Evolutionary conservation across 2,329 filamentous ascomycete species (phyloP).

Genomic region (Fusarium hainanense): DNA sequence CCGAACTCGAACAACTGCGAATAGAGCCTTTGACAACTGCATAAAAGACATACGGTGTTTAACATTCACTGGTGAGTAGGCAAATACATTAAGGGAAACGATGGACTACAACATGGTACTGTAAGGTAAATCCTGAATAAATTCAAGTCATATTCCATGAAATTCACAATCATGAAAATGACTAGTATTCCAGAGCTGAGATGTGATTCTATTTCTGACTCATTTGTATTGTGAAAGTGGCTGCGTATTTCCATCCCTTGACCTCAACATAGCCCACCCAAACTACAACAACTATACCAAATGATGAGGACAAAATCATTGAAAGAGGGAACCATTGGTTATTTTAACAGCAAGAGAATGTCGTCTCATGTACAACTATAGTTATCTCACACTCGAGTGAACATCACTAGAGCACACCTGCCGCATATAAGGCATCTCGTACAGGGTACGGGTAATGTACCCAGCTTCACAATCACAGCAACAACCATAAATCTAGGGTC

Average conservation of each 20-base stretch:
- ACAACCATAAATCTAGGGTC: not conserved
- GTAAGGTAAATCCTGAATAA: not conserved
- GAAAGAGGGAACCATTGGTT: not conserved
- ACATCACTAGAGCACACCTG: not conserved
- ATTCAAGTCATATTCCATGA: not conserved
- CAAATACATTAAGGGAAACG: not conserved
- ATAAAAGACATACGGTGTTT: not conserved
- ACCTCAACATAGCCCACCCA: not conserved
- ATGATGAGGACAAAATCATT: not conserved
- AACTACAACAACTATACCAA: not conserved
- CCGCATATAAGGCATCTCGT: not conserved
- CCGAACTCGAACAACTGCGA: not conserved
- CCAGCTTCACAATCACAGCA: not conserved
- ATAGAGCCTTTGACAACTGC: not conserved
- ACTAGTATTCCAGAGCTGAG: not conserved
- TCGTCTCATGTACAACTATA: not conserved
- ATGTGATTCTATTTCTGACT: slow-evolving; percentile 38
- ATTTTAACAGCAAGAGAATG: not conserved
- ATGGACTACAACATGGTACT: not conserved
- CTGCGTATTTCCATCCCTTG: slow-evolving; percentile 5
- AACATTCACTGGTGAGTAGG: not conserved
- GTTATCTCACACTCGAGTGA: not conserved
- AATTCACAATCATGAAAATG: not conserved
- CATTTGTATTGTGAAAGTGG: slow-evolving; percentile 12
- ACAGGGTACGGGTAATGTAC: slow-evolving; percentile 7